Percentiles rank a stretch among this genome's conserved stretches.
Conservation (phyloP, 2,329 filamentous ascomycete species). For the Davidsoniella eucalypti region DNA sequence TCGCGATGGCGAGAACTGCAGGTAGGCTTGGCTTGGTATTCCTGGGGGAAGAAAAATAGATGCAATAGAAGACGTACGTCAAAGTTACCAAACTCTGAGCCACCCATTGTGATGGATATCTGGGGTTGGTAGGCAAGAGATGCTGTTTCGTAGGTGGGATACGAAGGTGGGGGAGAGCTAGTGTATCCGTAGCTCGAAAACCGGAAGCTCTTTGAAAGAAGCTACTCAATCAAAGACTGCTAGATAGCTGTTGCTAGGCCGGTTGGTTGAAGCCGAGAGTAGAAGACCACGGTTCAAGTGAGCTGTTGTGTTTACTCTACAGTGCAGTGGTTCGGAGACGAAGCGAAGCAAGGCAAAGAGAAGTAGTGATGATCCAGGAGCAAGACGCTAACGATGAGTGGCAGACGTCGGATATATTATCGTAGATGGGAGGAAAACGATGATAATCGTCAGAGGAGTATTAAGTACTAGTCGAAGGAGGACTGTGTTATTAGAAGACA, state of each 20-base stretch:
- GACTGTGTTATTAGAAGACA: too few species aligned
- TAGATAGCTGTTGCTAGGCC: background rate
- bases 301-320: too few species aligned
- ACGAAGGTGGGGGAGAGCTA: too few species aligned
- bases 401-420: too few species aligned
- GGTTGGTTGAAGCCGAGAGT: background rate
- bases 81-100: slow-evolving; percentile 45
- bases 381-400: too few species aligned
- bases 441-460: too few species aligned
- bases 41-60: background rate
- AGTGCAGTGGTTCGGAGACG: too few species aligned
- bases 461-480: too few species aligned
- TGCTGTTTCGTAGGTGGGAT: background rate
- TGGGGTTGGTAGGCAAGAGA: background rate
- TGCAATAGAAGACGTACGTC: slow-evolving; percentile 24
- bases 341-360: too few species aligned
- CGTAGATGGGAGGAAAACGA: too few species aligned
- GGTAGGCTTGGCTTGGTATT: background rate
- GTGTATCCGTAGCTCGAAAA: background rate
- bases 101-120: slow-evolving; percentile 33
- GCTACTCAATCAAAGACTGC: background rate
- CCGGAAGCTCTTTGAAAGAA: background rate
- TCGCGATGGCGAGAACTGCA: background rate
- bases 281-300: background rate
- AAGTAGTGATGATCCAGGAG: too few species aligned